Percentiles rank a stretch among this genome's conserved stretches.
phyloP scores from a whole-genome alignment of 140 eudicot species.

The Bidens hawaiensis region DNA sequence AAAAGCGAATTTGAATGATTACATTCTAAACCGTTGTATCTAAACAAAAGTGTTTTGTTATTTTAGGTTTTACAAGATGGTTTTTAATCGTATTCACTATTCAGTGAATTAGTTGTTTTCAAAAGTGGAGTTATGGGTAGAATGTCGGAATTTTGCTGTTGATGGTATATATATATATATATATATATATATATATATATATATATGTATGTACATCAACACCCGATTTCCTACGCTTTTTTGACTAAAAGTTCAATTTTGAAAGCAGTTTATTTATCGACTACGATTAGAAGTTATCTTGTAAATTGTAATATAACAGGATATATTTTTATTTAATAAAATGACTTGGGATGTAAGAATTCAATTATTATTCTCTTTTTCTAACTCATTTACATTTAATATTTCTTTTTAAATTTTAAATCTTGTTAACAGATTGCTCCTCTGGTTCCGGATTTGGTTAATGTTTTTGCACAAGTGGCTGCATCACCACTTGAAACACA shows the following conservation, averaged over 20 bases:
- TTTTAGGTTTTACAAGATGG: neutral
- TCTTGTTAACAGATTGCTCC: slow-evolving; percentile 56
- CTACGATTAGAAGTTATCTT: too few species aligned
- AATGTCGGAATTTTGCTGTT: too few species aligned
- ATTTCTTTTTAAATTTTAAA: neutral
- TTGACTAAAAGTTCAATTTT: too few species aligned
- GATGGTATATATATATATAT: too few species aligned
- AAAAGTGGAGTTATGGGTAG: neutral
- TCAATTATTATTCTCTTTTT: neutral
- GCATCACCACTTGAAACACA: slow-evolving; percentile 68
- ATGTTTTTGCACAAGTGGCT: slow-evolving; percentile 84
- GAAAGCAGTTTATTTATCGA: too few species aligned
- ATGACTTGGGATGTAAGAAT: too few species aligned
- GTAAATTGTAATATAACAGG: too few species aligned
- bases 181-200: too few species aligned
- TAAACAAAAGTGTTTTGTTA: neutral
- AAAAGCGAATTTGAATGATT: neutral
- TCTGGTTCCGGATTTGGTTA: slow-evolving; percentile 80
- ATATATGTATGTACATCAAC: too few species aligned
- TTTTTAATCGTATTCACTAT: neutral
- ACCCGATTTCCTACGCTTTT: too few species aligned
- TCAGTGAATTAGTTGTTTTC: neutral
- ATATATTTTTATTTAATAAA: too few species aligned
- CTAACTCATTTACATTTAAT: neutral
- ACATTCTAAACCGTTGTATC: neutral